Base-by-base conservation (phyloP, 2,329 filamentous ascomycete species). In the Scleromitrula shiraiana region DNA sequence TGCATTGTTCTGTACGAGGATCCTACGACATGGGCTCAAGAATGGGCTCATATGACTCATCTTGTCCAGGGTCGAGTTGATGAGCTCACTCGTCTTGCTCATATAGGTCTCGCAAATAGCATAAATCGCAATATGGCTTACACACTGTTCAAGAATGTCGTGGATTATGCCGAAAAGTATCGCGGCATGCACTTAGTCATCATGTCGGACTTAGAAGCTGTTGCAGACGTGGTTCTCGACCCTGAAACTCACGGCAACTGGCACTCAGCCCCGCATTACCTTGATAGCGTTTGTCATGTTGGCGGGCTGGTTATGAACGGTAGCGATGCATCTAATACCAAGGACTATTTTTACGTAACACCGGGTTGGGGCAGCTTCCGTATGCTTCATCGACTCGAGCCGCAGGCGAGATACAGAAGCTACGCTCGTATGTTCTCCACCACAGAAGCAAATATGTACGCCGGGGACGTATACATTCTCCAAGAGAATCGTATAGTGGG, bases 71-170 rank as follows among this genome's bases (percentile, higher is more conserved):
- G 20, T 15, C 22, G 30, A 3, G 27, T 44, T 17, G 29, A 84
- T 62, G 82, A 84, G 67, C 75, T 88, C 52, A 77, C 82, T 40
- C 8, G 22, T 20, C 17, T 10, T 12, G 20, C 19, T 5, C 19
- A 17, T 4, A 12, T 12, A 12, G 19, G 17, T 10, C 38, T 14
- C 5, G n/a, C 22, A 9, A 20, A 40, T 7, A 20, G n/a, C 9
- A 40, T 40, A n/a, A 14, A 15, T 8, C 78, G 82, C 19, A 82
- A 82, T 27, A 9, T 88, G 68, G 82, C 83, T 12, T 91, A 91
- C 74, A 88, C 88, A 68, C 74, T 83, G 46, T 75, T 75, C 55
- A 68, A 69, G 27, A 69, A 73, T 35, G 64, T 79, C 0, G 76
- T 79, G 3, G 73, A 78, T 56, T 81, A 79, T 53, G 66, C 68